phyloP scores from a whole-genome alignment of 1,284 basidiomycete genomes.

The Pulveroboletus sp. region DNA sequence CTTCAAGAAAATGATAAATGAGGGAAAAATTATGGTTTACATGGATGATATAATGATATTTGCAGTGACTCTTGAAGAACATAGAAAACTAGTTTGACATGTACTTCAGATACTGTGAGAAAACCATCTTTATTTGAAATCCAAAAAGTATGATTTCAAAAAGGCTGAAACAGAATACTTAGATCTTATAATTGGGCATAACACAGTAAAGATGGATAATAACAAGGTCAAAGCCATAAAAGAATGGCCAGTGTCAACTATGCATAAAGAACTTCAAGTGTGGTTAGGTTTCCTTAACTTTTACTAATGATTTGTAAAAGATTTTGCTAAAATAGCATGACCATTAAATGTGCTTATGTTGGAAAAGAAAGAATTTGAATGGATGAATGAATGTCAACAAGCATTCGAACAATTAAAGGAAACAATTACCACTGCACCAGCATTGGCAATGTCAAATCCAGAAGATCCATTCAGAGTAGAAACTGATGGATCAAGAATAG shows the following conservation, averaged over 20 bases:
- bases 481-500: neutral
- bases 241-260: rapidly evolving
- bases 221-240: rapidly evolving
- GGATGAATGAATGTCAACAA: neutral
- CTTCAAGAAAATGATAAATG: slow-evolving; percentile 23
- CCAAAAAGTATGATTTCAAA: neutral
- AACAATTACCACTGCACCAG: neutral
- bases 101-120: neutral
- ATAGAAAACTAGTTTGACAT: rapidly evolving
- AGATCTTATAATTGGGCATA: rapidly evolving
- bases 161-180: neutral
- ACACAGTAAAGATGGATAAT: neutral
- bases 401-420: neutral
- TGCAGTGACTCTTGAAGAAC: neutral
- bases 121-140: neutral
- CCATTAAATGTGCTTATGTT: neutral
- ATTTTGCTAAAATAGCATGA: neutral
- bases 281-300: neutral
- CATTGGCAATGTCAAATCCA: neutral
- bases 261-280: neutral
- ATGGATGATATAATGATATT: neutral
- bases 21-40: neutral
- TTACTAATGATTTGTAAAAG: neutral
- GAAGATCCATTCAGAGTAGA: neutral
- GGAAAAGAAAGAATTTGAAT: neutral